A percentile compares a stretch with the other conserved stretches of the same genome.
These are phyloP conservation scores for Tilletia caries DNA, from an alignment of 1,284 basidiomycete genomes.

Conservation along the genomic window DNA sequence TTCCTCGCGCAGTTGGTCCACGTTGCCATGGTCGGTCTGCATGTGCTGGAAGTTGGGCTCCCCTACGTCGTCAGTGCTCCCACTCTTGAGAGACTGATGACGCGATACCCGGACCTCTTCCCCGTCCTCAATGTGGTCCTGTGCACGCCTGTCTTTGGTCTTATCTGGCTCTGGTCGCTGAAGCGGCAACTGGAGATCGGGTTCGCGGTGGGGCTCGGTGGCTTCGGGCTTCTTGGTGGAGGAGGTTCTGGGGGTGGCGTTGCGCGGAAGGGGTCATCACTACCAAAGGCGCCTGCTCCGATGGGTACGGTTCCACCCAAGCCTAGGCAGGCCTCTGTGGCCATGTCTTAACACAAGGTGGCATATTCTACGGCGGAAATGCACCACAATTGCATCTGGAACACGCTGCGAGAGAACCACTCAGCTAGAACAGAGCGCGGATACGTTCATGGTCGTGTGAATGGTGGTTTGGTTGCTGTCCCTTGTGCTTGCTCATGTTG, in stretches of 20 bases:
- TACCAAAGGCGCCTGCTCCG: too few species aligned
- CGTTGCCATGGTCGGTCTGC: conserved; percentile 61
- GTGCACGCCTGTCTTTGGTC: conserved; percentile 70
- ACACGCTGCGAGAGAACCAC: too few species aligned
- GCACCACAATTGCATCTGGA: too few species aligned
- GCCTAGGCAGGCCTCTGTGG: too few species aligned
- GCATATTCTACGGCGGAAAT: too few species aligned
- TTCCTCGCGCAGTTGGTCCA: conserved; percentile 47
- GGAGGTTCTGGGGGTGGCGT: background rate
- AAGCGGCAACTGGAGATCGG: conserved; percentile 49
- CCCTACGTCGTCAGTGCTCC: conserved; percentile 22
- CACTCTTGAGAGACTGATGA: conserved; percentile 58
- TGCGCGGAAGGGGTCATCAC: too few species aligned
- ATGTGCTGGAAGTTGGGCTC: conserved; percentile 65
- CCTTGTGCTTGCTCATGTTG: too few species aligned
- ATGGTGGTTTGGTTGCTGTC: too few species aligned
- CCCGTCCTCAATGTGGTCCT: conserved; percentile 80
- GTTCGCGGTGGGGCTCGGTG: conserved; percentile 39
- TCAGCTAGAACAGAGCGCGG: too few species aligned
- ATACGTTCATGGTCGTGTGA: too few species aligned
- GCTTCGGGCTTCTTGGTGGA: conserved; percentile 15
- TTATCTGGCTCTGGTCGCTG: conserved; percentile 58
- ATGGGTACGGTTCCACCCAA: too few species aligned
- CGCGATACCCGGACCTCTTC: conserved; percentile 78
- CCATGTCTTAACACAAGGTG: too few species aligned